Evolutionary conservation across 768 basidiomycete species (phyloP).

Genomic region (Mycena leptocephala): DNA sequence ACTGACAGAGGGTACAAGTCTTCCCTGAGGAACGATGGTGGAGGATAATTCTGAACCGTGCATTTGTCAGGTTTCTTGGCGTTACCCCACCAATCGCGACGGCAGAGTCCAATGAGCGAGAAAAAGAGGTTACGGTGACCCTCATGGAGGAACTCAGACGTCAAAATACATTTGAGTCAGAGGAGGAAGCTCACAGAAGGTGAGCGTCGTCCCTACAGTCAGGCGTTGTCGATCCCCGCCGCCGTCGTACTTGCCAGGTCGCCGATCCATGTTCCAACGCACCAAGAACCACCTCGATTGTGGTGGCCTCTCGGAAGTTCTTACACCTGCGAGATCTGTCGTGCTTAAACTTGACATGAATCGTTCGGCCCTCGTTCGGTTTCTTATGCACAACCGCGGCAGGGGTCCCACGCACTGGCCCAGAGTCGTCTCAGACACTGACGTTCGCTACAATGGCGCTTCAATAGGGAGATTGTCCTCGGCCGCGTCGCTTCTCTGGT

Average conservation of each 20-base stretch:
- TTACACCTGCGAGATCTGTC: slow-evolving; percentile 1
- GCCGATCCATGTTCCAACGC: slow-evolving; percentile 16
- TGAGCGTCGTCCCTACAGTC: slow-evolving; percentile 56
- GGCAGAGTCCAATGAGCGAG: slow-evolving; percentile 80
- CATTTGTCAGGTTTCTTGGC: slow-evolving; percentile 74
- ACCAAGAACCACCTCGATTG: slow-evolving; percentile 15
- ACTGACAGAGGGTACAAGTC: slow-evolving; percentile 53
- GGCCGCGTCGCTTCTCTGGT: slow-evolving; percentile 92
- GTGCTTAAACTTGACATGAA: not conserved
- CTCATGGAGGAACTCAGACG: slow-evolving; percentile 93
- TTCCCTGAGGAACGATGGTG: not conserved
- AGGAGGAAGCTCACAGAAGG: slow-evolving; percentile 92
- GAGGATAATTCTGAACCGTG: slow-evolving; percentile 17
- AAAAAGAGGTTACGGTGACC: slow-evolving; percentile 87
- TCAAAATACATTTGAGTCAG: slow-evolving; percentile 91
- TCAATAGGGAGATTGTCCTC: slow-evolving; percentile 89
- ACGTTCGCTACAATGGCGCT: slow-evolving; percentile 32
- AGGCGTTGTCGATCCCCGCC: slow-evolving; percentile 5
- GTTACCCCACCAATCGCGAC: slow-evolving; percentile 92
- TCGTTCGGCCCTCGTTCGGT: slow-evolving; percentile 3
- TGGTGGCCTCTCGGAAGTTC: slow-evolving; percentile 8
- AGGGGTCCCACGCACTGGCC: not conserved
- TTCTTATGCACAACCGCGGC: slow-evolving; percentile 19
- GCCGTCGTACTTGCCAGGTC: slow-evolving; percentile 18
- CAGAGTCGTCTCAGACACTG: slow-evolving; percentile 21